phyloP scores from a whole-genome alignment of 169 alveolate genomes.

The Cyclospora cayetanensis region DNA sequence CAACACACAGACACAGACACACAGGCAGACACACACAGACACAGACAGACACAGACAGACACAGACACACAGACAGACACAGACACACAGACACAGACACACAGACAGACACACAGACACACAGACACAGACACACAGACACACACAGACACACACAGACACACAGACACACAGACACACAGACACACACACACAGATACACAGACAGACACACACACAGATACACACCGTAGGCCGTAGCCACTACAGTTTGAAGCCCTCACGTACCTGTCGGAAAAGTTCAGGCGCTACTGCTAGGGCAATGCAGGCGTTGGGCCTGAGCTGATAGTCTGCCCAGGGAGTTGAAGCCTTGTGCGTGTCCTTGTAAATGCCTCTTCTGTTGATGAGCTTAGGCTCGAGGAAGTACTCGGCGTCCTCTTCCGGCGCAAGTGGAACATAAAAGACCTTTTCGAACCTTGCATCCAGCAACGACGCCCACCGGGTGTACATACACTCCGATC shows the following conservation, averaged over 20 bases:
- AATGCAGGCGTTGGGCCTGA: conserved; percentile 88
- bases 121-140: no score
- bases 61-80: no score
- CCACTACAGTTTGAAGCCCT: conserved; percentile 75
- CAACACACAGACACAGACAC: no score
- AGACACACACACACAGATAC: background rate
- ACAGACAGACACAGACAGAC: no score
- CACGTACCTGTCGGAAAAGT: conserved; percentile 84
- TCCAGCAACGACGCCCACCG: conserved; percentile 87
- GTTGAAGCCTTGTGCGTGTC: conserved; percentile 81
- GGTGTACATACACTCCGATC: conserved; percentile 25
- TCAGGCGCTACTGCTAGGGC: conserved; percentile 94
- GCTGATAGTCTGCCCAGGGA: conserved; percentile 86
- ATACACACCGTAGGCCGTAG: conserved; percentile 77
- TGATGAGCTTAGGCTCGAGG: conserved; percentile 55
- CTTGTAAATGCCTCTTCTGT: conserved; percentile 84
- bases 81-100: no score
- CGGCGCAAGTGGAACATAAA: conserved; percentile 81
- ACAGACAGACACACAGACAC: no score
- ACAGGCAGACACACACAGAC: no score
- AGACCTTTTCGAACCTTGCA: conserved; percentile 85
- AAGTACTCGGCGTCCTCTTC: conserved; percentile 9
- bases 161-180: conserved; percentile 76
- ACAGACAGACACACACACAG: background rate
- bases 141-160: no score